Evolutionary conservation across 164 flowering plant species (phyloP).

Genomic region (Sextonia rubra): DNA sequence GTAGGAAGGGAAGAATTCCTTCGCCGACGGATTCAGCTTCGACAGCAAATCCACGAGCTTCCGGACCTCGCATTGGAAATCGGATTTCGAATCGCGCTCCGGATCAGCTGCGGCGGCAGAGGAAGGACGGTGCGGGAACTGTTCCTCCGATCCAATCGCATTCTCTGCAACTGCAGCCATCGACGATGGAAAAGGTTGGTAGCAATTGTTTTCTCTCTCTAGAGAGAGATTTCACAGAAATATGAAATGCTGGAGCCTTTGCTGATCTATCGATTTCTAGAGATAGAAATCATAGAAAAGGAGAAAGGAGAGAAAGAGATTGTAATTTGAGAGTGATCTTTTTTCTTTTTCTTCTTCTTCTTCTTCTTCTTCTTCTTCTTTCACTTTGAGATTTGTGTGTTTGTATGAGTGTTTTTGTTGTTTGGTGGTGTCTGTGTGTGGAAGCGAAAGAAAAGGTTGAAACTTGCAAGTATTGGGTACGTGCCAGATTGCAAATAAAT

Average conservation of each 20-base stretch:
- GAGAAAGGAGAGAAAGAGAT: not conserved
- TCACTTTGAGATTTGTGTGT: not conserved
- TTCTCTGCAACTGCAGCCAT: slow-evolving; percentile 36
- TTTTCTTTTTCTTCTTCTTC: not conserved
- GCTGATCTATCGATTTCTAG: too few species aligned
- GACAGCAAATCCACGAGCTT: slow-evolving; percentile 64
- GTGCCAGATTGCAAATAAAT: slow-evolving; percentile 3
- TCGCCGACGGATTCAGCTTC: slow-evolving; percentile 70
- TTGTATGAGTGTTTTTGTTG: too few species aligned
- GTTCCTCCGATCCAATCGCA: slow-evolving; percentile 18
- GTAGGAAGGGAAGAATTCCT: slow-evolving; percentile 70
- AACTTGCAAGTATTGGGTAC: not conserved
- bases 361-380: too few species aligned
- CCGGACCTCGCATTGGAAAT: slow-evolving; percentile 46
- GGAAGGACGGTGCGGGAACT: slow-evolving; percentile 9
- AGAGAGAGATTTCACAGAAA: not conserved
- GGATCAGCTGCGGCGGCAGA: not conserved
- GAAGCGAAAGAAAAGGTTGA: not conserved
- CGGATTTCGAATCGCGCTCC: slow-evolving; percentile 20
- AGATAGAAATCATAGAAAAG: too few species aligned
- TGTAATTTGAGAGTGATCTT: too few species aligned
- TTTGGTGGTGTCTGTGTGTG: too few species aligned
- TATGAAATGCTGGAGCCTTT: too few species aligned
- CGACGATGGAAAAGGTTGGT: too few species aligned
- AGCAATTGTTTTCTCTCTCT: too few species aligned